Base-by-base conservation (phyloP, 371 early-diverging fungal species). In the Nematocida minor region DNA sequence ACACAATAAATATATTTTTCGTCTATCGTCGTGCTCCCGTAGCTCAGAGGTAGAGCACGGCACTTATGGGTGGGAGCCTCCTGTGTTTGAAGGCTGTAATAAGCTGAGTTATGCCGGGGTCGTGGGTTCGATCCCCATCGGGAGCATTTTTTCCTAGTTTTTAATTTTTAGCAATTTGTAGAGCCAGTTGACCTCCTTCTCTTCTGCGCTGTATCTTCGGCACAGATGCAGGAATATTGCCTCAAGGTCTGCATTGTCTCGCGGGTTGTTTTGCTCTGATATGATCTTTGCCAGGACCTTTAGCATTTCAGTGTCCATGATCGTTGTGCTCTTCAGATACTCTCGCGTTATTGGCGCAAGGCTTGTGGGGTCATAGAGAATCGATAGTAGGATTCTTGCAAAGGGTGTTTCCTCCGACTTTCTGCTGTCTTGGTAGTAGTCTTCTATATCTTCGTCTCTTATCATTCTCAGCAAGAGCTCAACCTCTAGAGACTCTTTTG, bases 41-140 rank as follows among this genome's bases (percentile, higher is more conserved):
- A 79, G 79, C 79, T 79, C 79, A 79, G 79, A 34, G 67, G 79
- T 79, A 79, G 79, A 79, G 79, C 79, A 69, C 69, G 79, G 79
- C 69, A 69, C 79, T 79, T 79, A 79, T 79, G 69, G 69, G 79
- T 74, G 67, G 3, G 67, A 36, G 55, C 67, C 79, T 40, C 60
- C 67, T 69, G 60, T 67, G 68, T 47, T 38, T 48, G 49, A 47
- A 55, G 67, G 69, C 68, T 67, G 68, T 79, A 67, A 67, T 25
- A 79, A 60, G 79, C 79, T 79, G 70, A 79, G 79, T 38, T 54
- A 79, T 69, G 79, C 79, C 79, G 69, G 70, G 79, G 79, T 79
- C 79, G 70, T 79, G 79, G 79, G 79, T 79, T 79, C 79, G 40
- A 79, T 47, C 70, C 79, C 79, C 79, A 79, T 63, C 57, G 79